These are phyloP conservation scores for Cucurbita argyrosperma DNA, from an alignment of 306 rosid species.

Conservation along the genomic window DNA sequence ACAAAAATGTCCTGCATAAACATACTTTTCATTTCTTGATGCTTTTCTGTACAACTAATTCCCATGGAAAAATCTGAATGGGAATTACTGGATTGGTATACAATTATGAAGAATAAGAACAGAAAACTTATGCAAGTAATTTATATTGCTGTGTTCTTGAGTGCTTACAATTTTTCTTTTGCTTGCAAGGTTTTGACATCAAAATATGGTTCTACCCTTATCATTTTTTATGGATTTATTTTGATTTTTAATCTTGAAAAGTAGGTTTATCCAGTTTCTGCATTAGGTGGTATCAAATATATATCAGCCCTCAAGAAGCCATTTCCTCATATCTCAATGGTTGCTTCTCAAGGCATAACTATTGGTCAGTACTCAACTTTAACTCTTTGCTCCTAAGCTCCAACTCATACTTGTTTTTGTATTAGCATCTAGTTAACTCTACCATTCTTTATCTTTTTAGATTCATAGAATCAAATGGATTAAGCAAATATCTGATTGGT, in stretches of 20 bases:
- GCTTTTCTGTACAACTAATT: not conserved
- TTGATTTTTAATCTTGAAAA: constrained; percentile 15
- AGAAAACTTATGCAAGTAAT: not conserved
- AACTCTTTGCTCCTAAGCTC: not conserved
- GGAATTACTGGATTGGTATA: not conserved
- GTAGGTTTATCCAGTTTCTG: constrained; percentile 87
- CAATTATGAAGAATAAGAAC: not conserved
- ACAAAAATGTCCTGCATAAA: not conserved
- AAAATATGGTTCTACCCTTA: not conserved
- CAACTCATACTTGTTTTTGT: not conserved
- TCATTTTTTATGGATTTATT: not conserved
- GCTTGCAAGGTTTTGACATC: not conserved
- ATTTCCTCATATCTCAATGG: constrained; percentile 60
- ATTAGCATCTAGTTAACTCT: not conserved
- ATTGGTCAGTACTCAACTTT: constrained; percentile 33
- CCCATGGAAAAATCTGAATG: not conserved
- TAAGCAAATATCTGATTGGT: not conserved
- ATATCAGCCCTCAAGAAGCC: constrained; percentile 74
- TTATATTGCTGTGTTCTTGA: not conserved
- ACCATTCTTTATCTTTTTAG: not conserved
- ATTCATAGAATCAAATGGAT: not conserved
- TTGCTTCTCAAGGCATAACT: constrained; percentile 87
- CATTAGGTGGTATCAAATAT: constrained; percentile 58
- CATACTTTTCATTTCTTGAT: not conserved
- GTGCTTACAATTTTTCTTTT: not conserved